Conservation (phyloP, 305 asterid genomes). For the Euphrasia arctica region DNA sequence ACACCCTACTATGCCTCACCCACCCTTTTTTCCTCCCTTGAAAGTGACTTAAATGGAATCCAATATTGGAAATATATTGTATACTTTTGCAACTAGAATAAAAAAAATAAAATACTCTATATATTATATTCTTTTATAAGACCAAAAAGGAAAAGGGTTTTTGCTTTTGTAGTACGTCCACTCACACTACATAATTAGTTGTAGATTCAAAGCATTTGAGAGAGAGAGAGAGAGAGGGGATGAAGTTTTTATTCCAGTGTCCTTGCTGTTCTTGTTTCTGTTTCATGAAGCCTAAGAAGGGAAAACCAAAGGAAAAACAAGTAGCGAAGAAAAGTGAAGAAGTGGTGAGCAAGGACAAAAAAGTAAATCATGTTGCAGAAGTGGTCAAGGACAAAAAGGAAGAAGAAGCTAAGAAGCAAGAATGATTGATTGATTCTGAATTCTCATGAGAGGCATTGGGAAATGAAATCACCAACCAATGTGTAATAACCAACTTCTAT, state of each 20-base stretch:
- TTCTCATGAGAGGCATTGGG: not conserved
- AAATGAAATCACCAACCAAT: not conserved
- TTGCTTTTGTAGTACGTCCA: slow-evolving; percentile 6
- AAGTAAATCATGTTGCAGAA: not conserved
- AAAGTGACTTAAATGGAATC: slow-evolving; percentile 47
- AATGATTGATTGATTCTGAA: not conserved
- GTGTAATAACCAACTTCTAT: not conserved
- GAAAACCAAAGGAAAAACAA: slow-evolving; percentile 3
- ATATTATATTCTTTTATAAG: too few species aligned
- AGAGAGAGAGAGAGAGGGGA: slow-evolving; percentile 2
- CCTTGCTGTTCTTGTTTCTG: slow-evolving; percentile 10
- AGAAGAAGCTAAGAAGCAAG: slow-evolving; percentile 28
- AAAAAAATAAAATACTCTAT: not conserved
- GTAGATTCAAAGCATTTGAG: not conserved
- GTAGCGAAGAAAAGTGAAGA: not conserved
- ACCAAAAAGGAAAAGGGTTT: not conserved
- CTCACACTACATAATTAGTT: not conserved
- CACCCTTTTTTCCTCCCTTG: slow-evolving; percentile 19
- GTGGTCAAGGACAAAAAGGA: slow-evolving; percentile 18
- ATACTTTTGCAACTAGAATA: not conserved
- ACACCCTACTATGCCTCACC: not conserved
- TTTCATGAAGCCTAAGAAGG: slow-evolving; percentile 9
- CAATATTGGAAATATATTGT: slow-evolving; percentile 19
- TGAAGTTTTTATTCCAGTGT: slow-evolving; percentile 10
- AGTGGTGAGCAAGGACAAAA: not conserved